phyloP scores from a whole-genome alignment of 768 basidiomycete genomes.

The Rhizopogon vesiculosus region DNA sequence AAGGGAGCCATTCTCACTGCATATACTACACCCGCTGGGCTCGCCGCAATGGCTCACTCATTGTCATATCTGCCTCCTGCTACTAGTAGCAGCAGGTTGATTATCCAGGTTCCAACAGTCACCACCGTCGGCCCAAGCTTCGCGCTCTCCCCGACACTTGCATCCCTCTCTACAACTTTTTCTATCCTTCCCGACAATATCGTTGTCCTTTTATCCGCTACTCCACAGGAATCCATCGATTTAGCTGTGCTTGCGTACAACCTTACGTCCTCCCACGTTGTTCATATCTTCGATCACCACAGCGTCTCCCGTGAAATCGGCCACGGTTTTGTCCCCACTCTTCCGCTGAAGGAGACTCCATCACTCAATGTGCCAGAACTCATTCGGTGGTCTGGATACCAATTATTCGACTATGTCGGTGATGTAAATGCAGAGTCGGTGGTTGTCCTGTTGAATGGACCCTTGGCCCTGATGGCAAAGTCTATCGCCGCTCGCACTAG shows the following conservation, averaged over 20 bases:
- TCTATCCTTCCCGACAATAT: constrained; percentile 59
- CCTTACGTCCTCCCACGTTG: constrained; percentile 59
- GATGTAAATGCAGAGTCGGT: constrained; percentile 57
- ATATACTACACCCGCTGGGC: constrained; percentile 79
- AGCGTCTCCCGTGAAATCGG: constrained; percentile 74
- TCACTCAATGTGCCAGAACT: constrained; percentile 39
- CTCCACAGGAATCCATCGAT: constrained; percentile 78
- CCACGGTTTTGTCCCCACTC: constrained; percentile 39
- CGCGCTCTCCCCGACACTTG: constrained; percentile 72
- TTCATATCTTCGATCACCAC: constrained; percentile 91
- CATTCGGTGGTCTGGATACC: constrained; percentile 56
- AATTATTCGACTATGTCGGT: constrained; percentile 75
- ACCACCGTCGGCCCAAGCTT: constrained; percentile 62
- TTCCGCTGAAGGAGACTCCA: constrained; percentile 26
- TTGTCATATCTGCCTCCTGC: constrained; percentile 69
- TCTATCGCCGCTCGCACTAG: constrained; percentile 37
- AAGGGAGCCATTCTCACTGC: constrained; percentile 64
- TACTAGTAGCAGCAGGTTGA: constrained; percentile 57
- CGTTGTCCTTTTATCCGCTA: constrained; percentile 76
- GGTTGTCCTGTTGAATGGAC: constrained; percentile 71
- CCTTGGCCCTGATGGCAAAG: constrained; percentile 62
- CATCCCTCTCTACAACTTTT: constrained; percentile 57
- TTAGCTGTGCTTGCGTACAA: constrained; percentile 75
- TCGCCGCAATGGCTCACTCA: constrained; percentile 79
- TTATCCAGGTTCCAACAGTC: constrained; percentile 80